A percentile compares a stretch with the other conserved stretches of the same genome.
Conservation (phyloP, 2,329 filamentous ascomycete species). For the Colletotrichum melonis region DNA sequence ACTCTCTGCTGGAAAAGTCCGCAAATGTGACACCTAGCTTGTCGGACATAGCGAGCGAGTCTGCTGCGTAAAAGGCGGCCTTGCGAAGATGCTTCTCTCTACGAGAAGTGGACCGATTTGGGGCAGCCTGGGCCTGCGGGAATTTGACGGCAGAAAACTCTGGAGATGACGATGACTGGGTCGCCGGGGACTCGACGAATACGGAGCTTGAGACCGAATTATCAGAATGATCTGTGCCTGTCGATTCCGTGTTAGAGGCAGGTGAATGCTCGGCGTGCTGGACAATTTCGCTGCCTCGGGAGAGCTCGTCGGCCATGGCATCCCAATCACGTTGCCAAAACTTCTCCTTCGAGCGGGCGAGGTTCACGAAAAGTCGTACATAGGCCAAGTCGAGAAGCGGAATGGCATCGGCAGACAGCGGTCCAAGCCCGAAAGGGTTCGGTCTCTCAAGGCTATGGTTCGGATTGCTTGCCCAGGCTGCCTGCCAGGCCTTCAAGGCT, state of each 20-base stretch:
- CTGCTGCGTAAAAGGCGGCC: constrained; percentile 94
- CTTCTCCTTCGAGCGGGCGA: constrained; percentile 91
- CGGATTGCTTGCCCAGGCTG: constrained; percentile 89
- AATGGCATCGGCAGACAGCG: constrained; percentile 90
- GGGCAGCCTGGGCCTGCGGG: constrained; percentile 38
- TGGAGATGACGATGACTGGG: constrained; percentile 62
- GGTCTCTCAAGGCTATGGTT: constrained; percentile 86
- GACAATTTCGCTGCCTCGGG: constrained; percentile 79
- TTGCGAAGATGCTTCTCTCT: constrained; percentile 90
- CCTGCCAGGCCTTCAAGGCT: constrained; percentile 92
- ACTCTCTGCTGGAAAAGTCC: constrained; percentile 83
- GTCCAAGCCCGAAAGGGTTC: constrained; percentile 84
- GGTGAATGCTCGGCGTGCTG: constrained; percentile 77
- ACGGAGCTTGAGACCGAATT: constrained; percentile 57
- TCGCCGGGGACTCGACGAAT: constrained; percentile 63
- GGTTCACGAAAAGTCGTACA: constrained; percentile 90
- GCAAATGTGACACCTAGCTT: constrained; percentile 87
- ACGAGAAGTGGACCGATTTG: constrained; percentile 67
- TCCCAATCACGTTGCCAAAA: constrained; percentile 97
- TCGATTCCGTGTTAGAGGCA: constrained; percentile 58
- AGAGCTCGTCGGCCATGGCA: constrained; percentile 88
- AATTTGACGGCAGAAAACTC: constrained; percentile 57
- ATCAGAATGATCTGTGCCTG: constrained; percentile 57
- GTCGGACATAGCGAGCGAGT: constrained; percentile 89
- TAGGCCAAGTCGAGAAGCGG: constrained; percentile 93